Base-by-base conservation (phyloP, 257 asterid species). In the Knoxia roxburghii region DNA sequence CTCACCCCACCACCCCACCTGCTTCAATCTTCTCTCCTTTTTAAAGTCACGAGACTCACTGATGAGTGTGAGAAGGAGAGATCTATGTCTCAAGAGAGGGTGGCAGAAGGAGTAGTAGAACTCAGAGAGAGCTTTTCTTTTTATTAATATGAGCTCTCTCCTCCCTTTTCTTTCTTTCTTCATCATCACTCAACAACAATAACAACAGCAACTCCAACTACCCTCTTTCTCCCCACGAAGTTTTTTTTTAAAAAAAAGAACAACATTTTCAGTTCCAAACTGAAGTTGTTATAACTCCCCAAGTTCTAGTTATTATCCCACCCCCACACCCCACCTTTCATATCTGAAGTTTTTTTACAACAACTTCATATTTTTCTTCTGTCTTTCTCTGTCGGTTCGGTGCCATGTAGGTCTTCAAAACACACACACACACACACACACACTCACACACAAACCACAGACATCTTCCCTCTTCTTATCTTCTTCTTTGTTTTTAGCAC, bases 311-410 rank as follows among this genome's bases (percentile, higher is more conserved):
- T 79, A 73, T 52, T 72, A 73, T 32, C 71, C n/a, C n/a, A n/a
- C n/a, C n/a, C n/a, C n/a, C n/a, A n/a, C n/a, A n/a, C n/a, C n/a
- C n/a, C 4, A 9, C 41, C 70, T n/a, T 60, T 41, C 74, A 69
- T 29, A 30, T 71, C 73, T 67, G 35, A 69, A 66, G 75, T 56
- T 73, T 55, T 46, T 73, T 20, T 37, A 9, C 4, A 37, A 7
- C 55, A 4, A 32, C 66, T 57, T 73, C 32, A 45, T 6, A 39
- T 64, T 52, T 48, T 67, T 61, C 11, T 12, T 13, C 79, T 83
- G 84, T 80, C 88, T 82, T 76, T 82, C 87, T 75, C 87, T 87
- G 95, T 77, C 89, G 86, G 89, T 75, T n/a, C 86, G 86, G 86
- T 67, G 61, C 68, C 88, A 89, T 86, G 96, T 85, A 85, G 76